phyloP scores from a whole-genome alignment of 1,284 basidiomycete species.

The Pseudozyma pruni region DNA sequence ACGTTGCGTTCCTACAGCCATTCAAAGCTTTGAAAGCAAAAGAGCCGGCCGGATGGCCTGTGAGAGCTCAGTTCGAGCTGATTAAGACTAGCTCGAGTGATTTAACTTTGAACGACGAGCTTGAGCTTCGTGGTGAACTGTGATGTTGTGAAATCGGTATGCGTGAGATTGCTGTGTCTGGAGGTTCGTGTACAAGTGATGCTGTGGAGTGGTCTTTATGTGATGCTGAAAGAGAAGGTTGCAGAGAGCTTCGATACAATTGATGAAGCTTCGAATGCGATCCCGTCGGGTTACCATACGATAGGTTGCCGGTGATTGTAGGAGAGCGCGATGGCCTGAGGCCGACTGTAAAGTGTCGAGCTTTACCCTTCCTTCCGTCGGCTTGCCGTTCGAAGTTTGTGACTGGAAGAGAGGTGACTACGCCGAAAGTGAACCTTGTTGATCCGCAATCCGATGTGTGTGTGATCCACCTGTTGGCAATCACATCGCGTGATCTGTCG shows the following conservation, averaged over 20 bases:
- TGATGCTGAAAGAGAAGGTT: background rate
- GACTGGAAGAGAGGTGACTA: background rate
- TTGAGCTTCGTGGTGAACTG: background rate
- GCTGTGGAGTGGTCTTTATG: background rate
- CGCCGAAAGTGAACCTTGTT: background rate
- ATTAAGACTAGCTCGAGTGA: background rate
- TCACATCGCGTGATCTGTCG: background rate
- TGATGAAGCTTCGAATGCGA: no score
- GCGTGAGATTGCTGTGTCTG: background rate
- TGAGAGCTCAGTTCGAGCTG: background rate
- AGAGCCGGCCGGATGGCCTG: no score
- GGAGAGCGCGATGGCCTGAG: no score
- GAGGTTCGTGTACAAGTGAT: conserved; percentile 9
- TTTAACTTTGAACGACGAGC: background rate
- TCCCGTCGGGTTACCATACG: no score
- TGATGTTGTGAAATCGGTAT: background rate
- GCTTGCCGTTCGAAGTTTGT: background rate
- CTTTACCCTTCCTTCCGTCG: background rate
- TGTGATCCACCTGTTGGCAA: no score
- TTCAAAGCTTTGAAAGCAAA: no score
- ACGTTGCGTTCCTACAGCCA: no score
- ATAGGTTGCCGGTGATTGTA: no score
- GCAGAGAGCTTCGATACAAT: background rate
- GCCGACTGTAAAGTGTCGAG: no score
- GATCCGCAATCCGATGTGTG: background rate